Evolutionary conservation across 1,284 basidiomycete genomes (phyloP), one percentile per base, ranked within the genome.

Genomic region (Mycena citricolor): DNA sequence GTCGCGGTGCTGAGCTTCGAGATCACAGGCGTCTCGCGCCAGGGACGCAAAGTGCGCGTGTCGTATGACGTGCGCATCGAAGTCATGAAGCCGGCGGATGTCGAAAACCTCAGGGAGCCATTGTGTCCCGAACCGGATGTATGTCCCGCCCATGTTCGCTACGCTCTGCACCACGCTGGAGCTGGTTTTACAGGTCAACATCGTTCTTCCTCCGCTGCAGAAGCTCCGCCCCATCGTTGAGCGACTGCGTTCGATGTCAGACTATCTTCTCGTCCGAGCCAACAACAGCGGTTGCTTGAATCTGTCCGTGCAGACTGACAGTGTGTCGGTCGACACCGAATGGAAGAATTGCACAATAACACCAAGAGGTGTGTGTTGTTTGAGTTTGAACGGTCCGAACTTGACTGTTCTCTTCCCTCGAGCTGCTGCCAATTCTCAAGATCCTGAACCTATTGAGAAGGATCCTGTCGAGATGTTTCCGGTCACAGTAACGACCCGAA

Each of bases 61-160:
- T 68, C 75, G 4, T 85, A 90, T 59, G 86, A 89, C 54, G 83
- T 90, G 36, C 71, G 76, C 50, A 83, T 90, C 40, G 85, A 88
- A 39, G 81, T 97, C 5, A 71, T 93, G 67, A 80, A 81, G 36
- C 81, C 83, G 0, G 67, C 71, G 1, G 86, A 94, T 45, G 81
- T 90, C 12, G 78, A 76, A 14, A 79, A 76, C 48, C 71, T 95
- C 42, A 74, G 71, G 14, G 91, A 95, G 61, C 93, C 92, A 0
- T 62, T 90, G 54, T 94, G 91, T 63, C 92, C 93, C 1, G 84
- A 89, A 32, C 90, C 92, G 6, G 88, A 95, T 58, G 93, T 93
- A 55, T 46, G 79, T 10, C 38, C 32, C 32, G 32, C 14, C 24
- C 49, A 23, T 20, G 3, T n/a, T n/a, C n/a, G n/a, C n/a, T n/a